These are phyloP conservation scores for Prototheca cutis DNA, from an alignment of 163 green algal genomes.

Conservation along the genomic window DNA sequence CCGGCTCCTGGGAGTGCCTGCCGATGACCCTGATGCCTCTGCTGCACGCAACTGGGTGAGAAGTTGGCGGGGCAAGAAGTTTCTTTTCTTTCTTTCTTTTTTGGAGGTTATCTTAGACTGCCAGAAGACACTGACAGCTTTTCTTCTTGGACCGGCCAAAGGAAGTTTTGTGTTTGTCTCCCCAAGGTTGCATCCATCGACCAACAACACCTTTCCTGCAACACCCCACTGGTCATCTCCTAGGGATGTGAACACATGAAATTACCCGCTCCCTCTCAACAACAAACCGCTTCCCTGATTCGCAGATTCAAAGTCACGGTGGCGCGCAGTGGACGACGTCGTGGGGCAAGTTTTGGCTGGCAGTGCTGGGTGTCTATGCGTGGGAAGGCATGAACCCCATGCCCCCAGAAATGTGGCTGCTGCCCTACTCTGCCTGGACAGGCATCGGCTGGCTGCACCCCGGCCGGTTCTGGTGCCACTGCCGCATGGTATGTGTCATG, in stretches of 20 bases:
- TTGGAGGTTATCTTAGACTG: no score
- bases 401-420: slow-evolving; percentile 95
- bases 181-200: no score
- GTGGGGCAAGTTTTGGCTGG: slow-evolving; percentile 99
- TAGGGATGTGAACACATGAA: no score
- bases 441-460: slow-evolving; percentile 77
- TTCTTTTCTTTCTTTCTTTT: no score
- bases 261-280: no score
- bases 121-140: no score
- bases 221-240: no score
- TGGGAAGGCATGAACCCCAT: slow-evolving; percentile 96
- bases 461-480: slow-evolving; percentile 97
- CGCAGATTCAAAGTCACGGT: slow-evolving; percentile 69
- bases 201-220: no score
- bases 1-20: slow-evolving; percentile 64
- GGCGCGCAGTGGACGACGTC: slow-evolving; percentile 74
- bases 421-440: slow-evolving; percentile 76
- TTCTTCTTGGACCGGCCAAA: no score
- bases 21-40: slow-evolving; percentile 41
- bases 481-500: slow-evolving; percentile 88
- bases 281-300: no score
- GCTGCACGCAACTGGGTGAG: slow-evolving; percentile 57
- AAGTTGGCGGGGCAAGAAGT: no score
- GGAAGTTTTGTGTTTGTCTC: no score
- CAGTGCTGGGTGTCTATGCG: slow-evolving; percentile 82